phyloP scores from a whole-genome alignment of 1,139 yeast genomes.

The Hyphopichia wangnamkhiaoensis region DNA sequence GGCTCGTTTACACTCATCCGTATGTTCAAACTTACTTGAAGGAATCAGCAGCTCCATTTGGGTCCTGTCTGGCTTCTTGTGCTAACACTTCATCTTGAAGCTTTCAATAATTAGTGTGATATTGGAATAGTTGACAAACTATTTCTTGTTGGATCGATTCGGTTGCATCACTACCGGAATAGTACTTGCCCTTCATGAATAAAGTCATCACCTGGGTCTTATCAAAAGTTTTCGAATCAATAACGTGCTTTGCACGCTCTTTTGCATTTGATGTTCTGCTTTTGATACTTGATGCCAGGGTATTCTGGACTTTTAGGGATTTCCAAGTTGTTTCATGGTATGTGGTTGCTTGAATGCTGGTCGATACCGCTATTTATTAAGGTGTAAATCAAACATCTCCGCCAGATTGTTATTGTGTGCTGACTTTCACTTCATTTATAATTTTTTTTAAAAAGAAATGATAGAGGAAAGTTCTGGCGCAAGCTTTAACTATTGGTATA shows the following conservation, averaged over 20 bases:
- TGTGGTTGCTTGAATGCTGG: constrained; percentile 10
- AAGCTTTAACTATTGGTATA: too few relatives aligned
- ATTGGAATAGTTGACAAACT: neutral
- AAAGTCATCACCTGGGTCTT: constrained; percentile 26
- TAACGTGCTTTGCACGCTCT: too few relatives aligned
- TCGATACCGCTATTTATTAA: constrained; percentile 16
- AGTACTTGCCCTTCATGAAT: too few relatives aligned
- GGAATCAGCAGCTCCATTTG: too few relatives aligned
- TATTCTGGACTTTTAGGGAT: neutral
- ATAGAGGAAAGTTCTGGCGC: too few relatives aligned
- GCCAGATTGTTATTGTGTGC: too few relatives aligned
- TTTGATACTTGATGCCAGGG: constrained; percentile 4
- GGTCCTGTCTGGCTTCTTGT: too few relatives aligned
- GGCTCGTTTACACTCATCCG: constrained; percentile 84
- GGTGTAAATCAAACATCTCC: too few relatives aligned
- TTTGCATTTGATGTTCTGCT: neutral
- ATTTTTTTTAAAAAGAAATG: too few relatives aligned
- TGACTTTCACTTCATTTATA: too few relatives aligned
- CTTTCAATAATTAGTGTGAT: constrained; percentile 10
- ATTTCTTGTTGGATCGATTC: constrained; percentile 11
- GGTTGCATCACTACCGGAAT: constrained; percentile 11
- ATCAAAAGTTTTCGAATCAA: constrained; percentile 28
- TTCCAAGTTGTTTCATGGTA: neutral
- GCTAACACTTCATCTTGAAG: neutral
- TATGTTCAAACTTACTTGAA: too few relatives aligned